Base-by-base conservation (phyloP, 805 yeast genomes). In the Candida nonsorbophila region DNA sequence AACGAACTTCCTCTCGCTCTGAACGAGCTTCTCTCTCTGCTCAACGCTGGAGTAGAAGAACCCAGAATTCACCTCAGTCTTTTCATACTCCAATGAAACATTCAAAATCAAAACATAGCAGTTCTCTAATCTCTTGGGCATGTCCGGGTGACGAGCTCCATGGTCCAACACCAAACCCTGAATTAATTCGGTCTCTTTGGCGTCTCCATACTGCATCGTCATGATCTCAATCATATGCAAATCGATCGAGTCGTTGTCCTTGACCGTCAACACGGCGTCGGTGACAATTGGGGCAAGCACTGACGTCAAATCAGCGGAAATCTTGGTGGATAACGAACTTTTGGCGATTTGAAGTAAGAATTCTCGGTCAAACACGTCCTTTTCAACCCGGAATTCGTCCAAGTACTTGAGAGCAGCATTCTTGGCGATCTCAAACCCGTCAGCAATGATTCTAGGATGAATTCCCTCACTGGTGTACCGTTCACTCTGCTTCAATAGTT, bases 71-170 rank as follows among this genome's bases (percentile, higher is more conserved):
- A 92, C 96, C 65, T 92, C 98, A 24, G 96, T 86, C 67, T 92
- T 92, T 55, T 92, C 98, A 58, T 92, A 92, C 60, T 92, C 98
- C 45, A 92, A 67, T 5, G 95, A 84, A 25, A 92, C 98, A 55
- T 92, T 92, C 46, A 92, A 72, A 30, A 85, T 92, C 51, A 92
- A 70, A 19, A 92, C 78, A 48, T 75, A 67, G 2, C 96, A 96
- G 55, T 92, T 85, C 40, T 75, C 73, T 12, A 92, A 80, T 32
- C 78, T 63, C 42, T 79, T 83, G 35, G 98, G 98, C 98, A 92
- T 92, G 59, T 92, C 98, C 25, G 98, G 98, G 67, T 92, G 98
- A 55, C 98, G 77, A 11, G 96, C 97, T 43, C 98, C 98, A 55
- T 92, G 98, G 56, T 92, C 98, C 41, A 92, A 70, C 20, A 92